Conservation (phyloP, 2,329 filamentous ascomycete genomes). For the Ceratocystis huliohia region DNA sequence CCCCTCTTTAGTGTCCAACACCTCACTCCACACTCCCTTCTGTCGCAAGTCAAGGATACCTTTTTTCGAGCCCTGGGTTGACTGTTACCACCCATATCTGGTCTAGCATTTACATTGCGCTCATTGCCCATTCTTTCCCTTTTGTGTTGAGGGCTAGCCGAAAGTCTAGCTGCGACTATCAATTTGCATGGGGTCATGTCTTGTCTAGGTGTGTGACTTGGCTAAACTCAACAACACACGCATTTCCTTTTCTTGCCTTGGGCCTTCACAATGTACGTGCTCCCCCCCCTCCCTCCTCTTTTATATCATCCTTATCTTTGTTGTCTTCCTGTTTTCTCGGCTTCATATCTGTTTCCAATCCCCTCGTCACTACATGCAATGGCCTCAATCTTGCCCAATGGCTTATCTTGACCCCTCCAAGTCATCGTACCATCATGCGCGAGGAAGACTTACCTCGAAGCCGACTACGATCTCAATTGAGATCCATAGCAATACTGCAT, state of each 20-base stretch:
- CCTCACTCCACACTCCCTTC: background rate
- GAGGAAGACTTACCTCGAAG: background rate
- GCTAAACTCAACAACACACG: constrained; percentile 7
- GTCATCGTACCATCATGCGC: background rate
- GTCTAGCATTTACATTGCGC: background rate
- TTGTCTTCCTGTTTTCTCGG: background rate
- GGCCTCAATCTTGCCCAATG: background rate
- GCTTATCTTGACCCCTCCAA: background rate
- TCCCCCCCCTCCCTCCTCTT: background rate
- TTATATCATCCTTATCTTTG: background rate
- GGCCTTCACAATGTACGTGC: background rate
- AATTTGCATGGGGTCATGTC: constrained; percentile 9
- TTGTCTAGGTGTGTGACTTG: constrained; percentile 19
- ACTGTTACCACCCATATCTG: background rate
- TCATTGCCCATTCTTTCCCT: background rate
- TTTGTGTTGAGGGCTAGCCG: constrained; percentile 3
- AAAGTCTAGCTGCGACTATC: constrained; percentile 2
- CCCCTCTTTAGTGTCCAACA: background rate
- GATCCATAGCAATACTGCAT: background rate
- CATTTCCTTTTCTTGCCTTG: background rate
- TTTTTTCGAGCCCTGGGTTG: background rate
- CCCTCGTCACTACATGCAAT: background rate
- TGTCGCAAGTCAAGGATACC: background rate
- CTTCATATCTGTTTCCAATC: background rate
- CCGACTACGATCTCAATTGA: background rate